Percentiles rank a stretch among this genome's conserved stretches.
Evolutionary conservation across 169 alveolate genomes (phyloP).

Genomic region (Plasmodium chabaudi): DNA sequence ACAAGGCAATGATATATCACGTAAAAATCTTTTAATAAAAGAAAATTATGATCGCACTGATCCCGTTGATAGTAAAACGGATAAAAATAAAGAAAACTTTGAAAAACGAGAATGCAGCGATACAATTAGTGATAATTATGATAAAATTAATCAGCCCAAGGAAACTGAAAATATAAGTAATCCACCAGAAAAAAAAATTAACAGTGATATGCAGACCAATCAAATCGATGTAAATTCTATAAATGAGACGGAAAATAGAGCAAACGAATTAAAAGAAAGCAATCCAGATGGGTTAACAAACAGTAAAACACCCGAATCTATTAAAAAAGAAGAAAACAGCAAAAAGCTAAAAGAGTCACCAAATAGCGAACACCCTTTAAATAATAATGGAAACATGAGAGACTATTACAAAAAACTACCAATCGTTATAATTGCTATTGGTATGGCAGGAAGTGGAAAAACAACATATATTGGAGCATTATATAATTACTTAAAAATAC

Average conservation of each 20-base stretch:
- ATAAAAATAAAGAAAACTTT: not conserved
- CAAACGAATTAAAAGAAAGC: not conserved
- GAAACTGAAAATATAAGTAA: slow-evolving; percentile 9
- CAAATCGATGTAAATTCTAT: not conserved
- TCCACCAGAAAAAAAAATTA: not conserved
- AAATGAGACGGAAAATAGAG: slow-evolving; percentile 12
- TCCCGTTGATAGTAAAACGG: slow-evolving; percentile 1
- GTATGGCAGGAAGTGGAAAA: slow-evolving; percentile 98
- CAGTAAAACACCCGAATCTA: not conserved
- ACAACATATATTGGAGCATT: slow-evolving; percentile 93
- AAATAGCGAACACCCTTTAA: no score
- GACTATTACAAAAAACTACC: slow-evolving; percentile 63
- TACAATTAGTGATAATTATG: not conserved
- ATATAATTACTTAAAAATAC: slow-evolving; percentile 82
- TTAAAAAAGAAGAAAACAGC: not conserved
- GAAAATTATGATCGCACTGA: slow-evolving; percentile 23
- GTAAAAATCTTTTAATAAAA: slow-evolving; percentile 16
- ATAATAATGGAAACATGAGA: slow-evolving; percentile 14
- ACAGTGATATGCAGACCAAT: slow-evolving; percentile 3
- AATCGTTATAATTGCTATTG: slow-evolving; percentile 78
- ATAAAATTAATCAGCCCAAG: not conserved
- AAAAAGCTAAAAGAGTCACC: not conserved
- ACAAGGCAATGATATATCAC: slow-evolving; percentile 5
- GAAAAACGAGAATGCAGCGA: slow-evolving; percentile 20
- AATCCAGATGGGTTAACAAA: not conserved